Evolutionary conservation across 768 basidiomycete genomes (phyloP).

Genomic region (Candolleomyces eurysporus): DNA sequence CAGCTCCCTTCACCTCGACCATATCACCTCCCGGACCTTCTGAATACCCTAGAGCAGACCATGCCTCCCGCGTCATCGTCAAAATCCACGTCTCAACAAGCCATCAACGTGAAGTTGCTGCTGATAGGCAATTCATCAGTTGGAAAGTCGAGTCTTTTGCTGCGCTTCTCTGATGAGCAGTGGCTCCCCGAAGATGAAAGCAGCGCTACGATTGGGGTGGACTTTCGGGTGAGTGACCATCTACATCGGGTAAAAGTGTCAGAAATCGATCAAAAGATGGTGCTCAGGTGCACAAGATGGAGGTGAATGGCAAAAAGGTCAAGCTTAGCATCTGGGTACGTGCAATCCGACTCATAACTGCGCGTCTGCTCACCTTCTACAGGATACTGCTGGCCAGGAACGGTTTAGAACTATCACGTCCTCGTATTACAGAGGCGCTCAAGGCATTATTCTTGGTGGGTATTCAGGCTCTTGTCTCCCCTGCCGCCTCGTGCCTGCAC

Average conservation of each 20-base stretch:
- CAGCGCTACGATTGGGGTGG: constrained; percentile 82
- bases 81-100: constrained; percentile 20
- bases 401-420: constrained; percentile 94
- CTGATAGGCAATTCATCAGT: constrained; percentile 89
- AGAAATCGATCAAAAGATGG: neutral
- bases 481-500: too few relatives aligned
- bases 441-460: constrained; percentile 75
- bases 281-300: constrained; percentile 82
- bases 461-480: neutral
- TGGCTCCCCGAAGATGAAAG: constrained; percentile 92
- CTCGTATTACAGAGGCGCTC: constrained; percentile 90
- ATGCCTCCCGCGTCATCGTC: constrained; percentile 30
- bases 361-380: constrained; percentile 2
- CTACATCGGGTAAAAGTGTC: neutral
- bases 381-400: constrained; percentile 98
- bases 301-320: constrained; percentile 75
- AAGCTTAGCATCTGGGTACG: constrained; percentile 97
- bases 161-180: constrained; percentile 96
- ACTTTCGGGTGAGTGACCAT: constrained; percentile 64
- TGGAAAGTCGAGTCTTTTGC: constrained; percentile 86
- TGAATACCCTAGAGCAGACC: neutral
- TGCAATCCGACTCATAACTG: constrained; percentile 6
- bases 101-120: constrained; percentile 78
- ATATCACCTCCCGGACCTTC: neutral
- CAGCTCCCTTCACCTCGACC: too few relatives aligned